These are phyloP conservation scores for Crithidia brevicula DNA, from an alignment of 208 protist species.

Conservation along the genomic window DNA sequence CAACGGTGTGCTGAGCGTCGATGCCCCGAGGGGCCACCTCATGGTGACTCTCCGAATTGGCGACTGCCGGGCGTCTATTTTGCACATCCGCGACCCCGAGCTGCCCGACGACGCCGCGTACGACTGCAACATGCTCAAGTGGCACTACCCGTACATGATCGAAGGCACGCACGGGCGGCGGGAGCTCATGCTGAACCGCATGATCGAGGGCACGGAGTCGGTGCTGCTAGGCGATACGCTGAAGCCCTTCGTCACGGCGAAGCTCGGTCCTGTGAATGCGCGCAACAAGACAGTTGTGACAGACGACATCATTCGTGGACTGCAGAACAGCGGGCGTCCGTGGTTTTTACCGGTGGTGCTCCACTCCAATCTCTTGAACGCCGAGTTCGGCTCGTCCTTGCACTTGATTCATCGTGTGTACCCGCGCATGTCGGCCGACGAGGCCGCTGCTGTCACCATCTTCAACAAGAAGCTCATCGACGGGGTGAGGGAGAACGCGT, in stretches of 20 bases:
- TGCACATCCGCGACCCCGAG: constrained; percentile 76
- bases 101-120: constrained; percentile 75
- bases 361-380: constrained; percentile 81
- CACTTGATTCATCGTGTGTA: constrained; percentile 78
- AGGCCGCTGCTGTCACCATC: constrained; percentile 74
- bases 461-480: constrained; percentile 74
- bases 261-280: constrained; percentile 67
- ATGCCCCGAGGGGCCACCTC: constrained; percentile 71
- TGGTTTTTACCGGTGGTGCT: constrained; percentile 77
- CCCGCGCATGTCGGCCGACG: constrained; percentile 56
- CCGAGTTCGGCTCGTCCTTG: constrained; percentile 76
- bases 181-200: constrained; percentile 80
- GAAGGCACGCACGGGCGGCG: constrained; percentile 65
- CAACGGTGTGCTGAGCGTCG: constrained; percentile 52
- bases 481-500: constrained; percentile 62
- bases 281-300: constrained; percentile 39
- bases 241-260: constrained; percentile 69
- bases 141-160: constrained; percentile 84
- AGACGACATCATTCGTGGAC: constrained; percentile 64
- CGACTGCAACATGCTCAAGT: constrained; percentile 87
- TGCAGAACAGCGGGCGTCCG: constrained; percentile 73
- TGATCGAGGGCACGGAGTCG: constrained; percentile 79
- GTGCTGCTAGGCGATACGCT: constrained; percentile 77
- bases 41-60: constrained; percentile 89
- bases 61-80: constrained; percentile 78